Percentiles rank a stretch among this genome's conserved stretches.
phyloP scores from a whole-genome alignment of 345 rosid genomes.

The Lepidium africanum region DNA sequence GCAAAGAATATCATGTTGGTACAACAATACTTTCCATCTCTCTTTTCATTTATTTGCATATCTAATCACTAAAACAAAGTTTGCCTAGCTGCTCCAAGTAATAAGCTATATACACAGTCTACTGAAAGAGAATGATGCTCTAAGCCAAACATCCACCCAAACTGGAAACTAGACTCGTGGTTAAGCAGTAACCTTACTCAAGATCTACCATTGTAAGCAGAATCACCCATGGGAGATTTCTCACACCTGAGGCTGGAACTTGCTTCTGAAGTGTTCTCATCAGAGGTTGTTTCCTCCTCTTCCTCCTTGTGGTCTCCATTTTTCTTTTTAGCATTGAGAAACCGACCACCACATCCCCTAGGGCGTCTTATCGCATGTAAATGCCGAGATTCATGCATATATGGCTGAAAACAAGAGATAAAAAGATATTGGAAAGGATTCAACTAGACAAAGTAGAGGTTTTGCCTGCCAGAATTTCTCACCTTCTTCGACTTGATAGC shows the following conservation, averaged over 20 bases:
- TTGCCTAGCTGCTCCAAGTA: constrained; percentile 10
- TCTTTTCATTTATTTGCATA: constrained; percentile 8
- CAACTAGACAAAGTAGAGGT: background rate
- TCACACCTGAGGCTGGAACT: constrained; percentile 53
- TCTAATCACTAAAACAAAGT: constrained; percentile 18
- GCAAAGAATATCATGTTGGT: constrained; percentile 1
- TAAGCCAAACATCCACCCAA: constrained; percentile 4
- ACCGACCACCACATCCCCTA: constrained; percentile 92
- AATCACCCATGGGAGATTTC: constrained; percentile 37
- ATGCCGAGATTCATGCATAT: constrained; percentile 96
- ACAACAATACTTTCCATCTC: constrained; percentile 17
- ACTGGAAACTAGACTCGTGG: background rate
- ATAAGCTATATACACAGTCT: constrained; percentile 17
- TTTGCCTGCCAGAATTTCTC: background rate
- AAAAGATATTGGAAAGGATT: background rate
- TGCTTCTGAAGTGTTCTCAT: constrained; percentile 48
- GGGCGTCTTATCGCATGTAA: constrained; percentile 88
- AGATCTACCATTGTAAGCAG: constrained; percentile 38
- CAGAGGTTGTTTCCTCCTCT: constrained; percentile 39
- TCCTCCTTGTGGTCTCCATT: constrained; percentile 42
- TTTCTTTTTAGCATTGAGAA: constrained; percentile 72
- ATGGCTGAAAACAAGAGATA: constrained; percentile 54
- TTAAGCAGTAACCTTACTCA: constrained; percentile 21
- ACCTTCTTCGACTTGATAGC: constrained; percentile 70
- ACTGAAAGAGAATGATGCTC: background rate